Evolutionary conservation across 495 filamentous ascomycete genomes (phyloP).

Genomic region (Tuber umbilicatum): DNA sequence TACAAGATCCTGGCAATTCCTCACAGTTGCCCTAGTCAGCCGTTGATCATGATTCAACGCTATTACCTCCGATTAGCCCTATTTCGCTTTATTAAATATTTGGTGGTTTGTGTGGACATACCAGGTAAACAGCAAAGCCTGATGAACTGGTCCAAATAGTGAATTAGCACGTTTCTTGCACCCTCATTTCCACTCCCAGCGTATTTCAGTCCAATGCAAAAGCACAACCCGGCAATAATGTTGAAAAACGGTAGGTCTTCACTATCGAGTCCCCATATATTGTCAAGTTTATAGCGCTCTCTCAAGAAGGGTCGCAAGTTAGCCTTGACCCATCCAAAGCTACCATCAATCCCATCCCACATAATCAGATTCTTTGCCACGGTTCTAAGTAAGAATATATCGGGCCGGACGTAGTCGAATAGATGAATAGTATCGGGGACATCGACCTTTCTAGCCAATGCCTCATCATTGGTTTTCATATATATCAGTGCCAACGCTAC

Average conservation of each 20-base stretch:
- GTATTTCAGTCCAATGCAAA: constrained; percentile 74
- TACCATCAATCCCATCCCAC: constrained; percentile 74
- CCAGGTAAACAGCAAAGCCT: constrained; percentile 61
- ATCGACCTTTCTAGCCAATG: constrained; percentile 86
- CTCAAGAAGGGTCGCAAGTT: constrained; percentile 56
- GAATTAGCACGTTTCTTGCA: constrained; percentile 73
- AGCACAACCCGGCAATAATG: constrained; percentile 81
- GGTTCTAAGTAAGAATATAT: constrained; percentile 83
- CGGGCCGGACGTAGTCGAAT: constrained; percentile 90
- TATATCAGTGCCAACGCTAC: constrained; percentile 89
- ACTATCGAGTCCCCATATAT: constrained; percentile 55
- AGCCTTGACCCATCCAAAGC: constrained; percentile 62
- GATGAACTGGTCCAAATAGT: constrained; percentile 81
- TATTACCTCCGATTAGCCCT: constrained; percentile 8
- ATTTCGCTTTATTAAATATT: neutral
- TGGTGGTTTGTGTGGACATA: constrained; percentile 14
- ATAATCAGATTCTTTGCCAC: constrained; percentile 88
- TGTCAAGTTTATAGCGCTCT: constrained; percentile 46
- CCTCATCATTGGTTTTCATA: constrained; percentile 89
- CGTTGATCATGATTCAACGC: constrained; percentile 70
- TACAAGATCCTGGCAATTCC: constrained; percentile 82
- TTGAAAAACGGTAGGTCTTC: constrained; percentile 88
- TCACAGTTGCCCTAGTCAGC: constrained; percentile 69
- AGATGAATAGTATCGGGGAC: constrained; percentile 81
- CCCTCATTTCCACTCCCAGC: constrained; percentile 69